Evolutionary conservation across 352 stramenopile genomes (phyloP), one percentile per base, ranked within the genome.

Genomic region (Pythium graminicola): DNA sequence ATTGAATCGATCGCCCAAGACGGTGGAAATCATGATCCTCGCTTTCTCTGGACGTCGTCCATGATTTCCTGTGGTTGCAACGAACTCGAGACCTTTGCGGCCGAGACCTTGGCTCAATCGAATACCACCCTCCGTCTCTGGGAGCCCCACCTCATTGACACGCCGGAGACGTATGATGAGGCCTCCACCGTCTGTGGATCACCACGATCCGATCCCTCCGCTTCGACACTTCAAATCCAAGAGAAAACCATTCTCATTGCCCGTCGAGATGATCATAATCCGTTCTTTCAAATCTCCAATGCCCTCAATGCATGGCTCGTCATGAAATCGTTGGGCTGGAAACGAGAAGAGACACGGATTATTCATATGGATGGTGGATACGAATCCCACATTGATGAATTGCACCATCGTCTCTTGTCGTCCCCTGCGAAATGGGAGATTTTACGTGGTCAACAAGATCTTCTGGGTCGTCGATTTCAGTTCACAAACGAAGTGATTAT

Each of bases 401-500:
- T 74, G 19, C 50, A 69, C n/a, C 55, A 61, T 11, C 23, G 24
- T 16, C 50, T 72, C 14, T 41, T 69, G 9, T 56, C 56, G 11
- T 59, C 67, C 17, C 44, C n/a, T 1, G 17, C 20, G 22, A 57
- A 44, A 9, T 49, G 33, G 22, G 17, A 4, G 17, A 9, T 72
- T n/a, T 41, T 67, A 22, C 51, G 44, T 24, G 60, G 43, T 20
- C 24, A 29, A 5, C 42, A 65, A 14, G 57, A 72, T 14, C 43
- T 72, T 17, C 48, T 57, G 19, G 60, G 24, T 17, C 43, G 72
- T 14, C 57, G 60, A 22, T 48, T 81, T 1, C 60, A 64, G 29
- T 67, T 81, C 8, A 35, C 31, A 3, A 57, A 67, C 31, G 62
- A 70, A 22, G 80, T 81, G 8, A 5, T 86, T 32, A 26, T 88